These are phyloP conservation scores for Penicillium chermesinum DNA, from an alignment of 495 filamentous ascomycete genomes.

Conservation along the genomic window DNA sequence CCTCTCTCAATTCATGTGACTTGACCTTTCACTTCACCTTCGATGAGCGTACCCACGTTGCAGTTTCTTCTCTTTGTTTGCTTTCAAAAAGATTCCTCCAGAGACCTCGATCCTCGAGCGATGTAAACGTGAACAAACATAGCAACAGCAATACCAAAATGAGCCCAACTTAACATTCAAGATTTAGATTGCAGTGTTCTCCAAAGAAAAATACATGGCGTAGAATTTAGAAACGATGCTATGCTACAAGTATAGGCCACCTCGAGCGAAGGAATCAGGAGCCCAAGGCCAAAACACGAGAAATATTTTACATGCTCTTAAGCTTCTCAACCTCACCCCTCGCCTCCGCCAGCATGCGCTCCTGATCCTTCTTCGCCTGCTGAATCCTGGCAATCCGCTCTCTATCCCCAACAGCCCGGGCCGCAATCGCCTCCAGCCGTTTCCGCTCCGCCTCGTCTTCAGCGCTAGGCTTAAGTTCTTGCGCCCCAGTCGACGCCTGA, in stretches of 20 bases:
- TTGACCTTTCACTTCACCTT: background rate
- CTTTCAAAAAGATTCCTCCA: no score
- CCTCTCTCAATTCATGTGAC: slow-evolving; percentile 2
- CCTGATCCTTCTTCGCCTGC: slow-evolving; percentile 56
- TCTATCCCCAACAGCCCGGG: slow-evolving; percentile 49
- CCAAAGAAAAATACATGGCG: slow-evolving; percentile 20
- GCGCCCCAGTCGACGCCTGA: slow-evolving; percentile 62
- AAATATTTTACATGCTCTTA: slow-evolving; percentile 26
- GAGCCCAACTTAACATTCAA: background rate
- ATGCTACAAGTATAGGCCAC: slow-evolving; percentile 37
- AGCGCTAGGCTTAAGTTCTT: slow-evolving; percentile 50
- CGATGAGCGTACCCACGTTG: no score
- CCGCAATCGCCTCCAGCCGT: slow-evolving; percentile 54
- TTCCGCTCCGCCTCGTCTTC: slow-evolving; percentile 56
- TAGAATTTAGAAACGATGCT: slow-evolving; percentile 24
- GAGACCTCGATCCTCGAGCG: no score
- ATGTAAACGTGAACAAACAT: no score
- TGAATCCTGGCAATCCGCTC: slow-evolving; percentile 50
- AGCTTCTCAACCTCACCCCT: slow-evolving; percentile 42
- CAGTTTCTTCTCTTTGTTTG: background rate
- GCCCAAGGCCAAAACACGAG: slow-evolving; percentile 3
- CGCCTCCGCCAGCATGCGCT: slow-evolving; percentile 58
- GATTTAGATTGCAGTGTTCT: slow-evolving; percentile 16
- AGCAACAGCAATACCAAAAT: no score
- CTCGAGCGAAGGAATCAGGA: slow-evolving; percentile 6